phyloP scores from a whole-genome alignment of 2,329 filamentous ascomycete genomes.

The Coniella lustricola region DNA sequence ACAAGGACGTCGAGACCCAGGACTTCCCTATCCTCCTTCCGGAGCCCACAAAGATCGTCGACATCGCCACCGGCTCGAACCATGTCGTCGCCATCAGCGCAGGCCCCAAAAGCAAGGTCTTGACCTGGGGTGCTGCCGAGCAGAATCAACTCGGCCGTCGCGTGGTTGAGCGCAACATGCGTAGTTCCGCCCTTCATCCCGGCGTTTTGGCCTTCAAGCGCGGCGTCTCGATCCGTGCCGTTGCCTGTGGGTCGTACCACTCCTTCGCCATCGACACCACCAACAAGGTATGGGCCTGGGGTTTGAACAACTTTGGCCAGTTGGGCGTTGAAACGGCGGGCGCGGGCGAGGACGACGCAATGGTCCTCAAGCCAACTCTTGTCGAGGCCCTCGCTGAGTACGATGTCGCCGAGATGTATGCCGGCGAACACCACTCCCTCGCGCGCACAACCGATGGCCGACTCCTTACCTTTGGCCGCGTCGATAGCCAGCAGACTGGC shows the following conservation, averaged over 20 bases:
- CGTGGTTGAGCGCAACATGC: slow-evolving; percentile 48
- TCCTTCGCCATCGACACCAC: slow-evolving; percentile 69
- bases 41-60: slow-evolving; percentile 57
- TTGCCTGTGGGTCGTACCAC: slow-evolving; percentile 68
- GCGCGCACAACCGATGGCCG: slow-evolving; percentile 51
- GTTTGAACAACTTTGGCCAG: slow-evolving; percentile 81
- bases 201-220: slow-evolving; percentile 27
- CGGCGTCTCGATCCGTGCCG: slow-evolving; percentile 58
- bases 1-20: slow-evolving; percentile 30
- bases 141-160: slow-evolving; percentile 57
- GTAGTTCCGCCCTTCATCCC: slow-evolving; percentile 27
- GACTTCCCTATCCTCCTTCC: slow-evolving; percentile 47
- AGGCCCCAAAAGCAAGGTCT: slow-evolving; percentile 55
- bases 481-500: slow-evolving; percentile 49
- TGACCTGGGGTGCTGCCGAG: slow-evolving; percentile 66
- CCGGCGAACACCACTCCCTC: slow-evolving; percentile 66
- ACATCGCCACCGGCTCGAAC: slow-evolving; percentile 61
- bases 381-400: slow-evolving; percentile 58
- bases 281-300: slow-evolving; percentile 72
- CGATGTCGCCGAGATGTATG: slow-evolving; percentile 61
- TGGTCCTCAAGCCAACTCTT: slow-evolving; percentile 63
- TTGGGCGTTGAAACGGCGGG: slow-evolving; percentile 52
- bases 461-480: slow-evolving; percentile 54
- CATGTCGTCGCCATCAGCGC: slow-evolving; percentile 61
- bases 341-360: slow-evolving; percentile 61